Evolutionary conservation across 805 yeast species (phyloP).

Genomic region (Monosporozyma siamensis): DNA sequence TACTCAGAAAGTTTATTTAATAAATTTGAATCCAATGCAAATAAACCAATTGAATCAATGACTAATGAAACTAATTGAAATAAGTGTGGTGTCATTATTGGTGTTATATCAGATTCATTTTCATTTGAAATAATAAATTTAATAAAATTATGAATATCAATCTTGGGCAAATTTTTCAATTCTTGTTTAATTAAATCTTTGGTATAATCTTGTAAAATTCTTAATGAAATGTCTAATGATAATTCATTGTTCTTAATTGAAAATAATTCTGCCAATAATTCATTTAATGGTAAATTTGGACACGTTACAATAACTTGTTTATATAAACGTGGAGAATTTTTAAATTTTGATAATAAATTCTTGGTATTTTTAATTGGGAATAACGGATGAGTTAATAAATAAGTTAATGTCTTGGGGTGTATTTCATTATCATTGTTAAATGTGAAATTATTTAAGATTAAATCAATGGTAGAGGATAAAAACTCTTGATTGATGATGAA

Average conservation of each 20-base stretch:
- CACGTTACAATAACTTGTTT: constrained; percentile 80
- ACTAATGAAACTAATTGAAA: constrained; percentile 27
- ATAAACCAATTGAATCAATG: constrained; percentile 29
- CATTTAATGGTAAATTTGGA: constrained; percentile 54
- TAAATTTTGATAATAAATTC: constrained; percentile 45
- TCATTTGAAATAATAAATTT: constrained; percentile 25
- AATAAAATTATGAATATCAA: constrained; percentile 28
- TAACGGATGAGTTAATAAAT: constrained; percentile 77
- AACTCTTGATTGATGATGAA: constrained; percentile 49
- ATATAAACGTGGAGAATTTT: constrained; percentile 51
- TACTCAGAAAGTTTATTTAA: constrained; percentile 19
- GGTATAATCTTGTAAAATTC: constrained; percentile 60
- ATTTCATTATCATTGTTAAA: constrained; percentile 6
- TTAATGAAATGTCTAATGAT: constrained; percentile 54
- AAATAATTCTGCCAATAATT: constrained; percentile 53
- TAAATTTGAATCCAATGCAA: constrained; percentile 23
- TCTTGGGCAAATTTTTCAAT: constrained; percentile 26
- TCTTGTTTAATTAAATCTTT: constrained; percentile 46
- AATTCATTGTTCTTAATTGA: constrained; percentile 50
- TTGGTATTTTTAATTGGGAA: constrained; percentile 55
- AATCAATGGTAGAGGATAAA: constrained; percentile 37
- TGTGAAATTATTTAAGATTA: constrained; percentile 31
- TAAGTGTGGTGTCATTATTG: constrained; percentile 17
- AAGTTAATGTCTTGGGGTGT: constrained; percentile 55
- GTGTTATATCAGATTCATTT: constrained; percentile 11